Conservation (phyloP, 2,329 filamentous ascomycete genomes). For the Cladophialophora exuberans region DNA sequence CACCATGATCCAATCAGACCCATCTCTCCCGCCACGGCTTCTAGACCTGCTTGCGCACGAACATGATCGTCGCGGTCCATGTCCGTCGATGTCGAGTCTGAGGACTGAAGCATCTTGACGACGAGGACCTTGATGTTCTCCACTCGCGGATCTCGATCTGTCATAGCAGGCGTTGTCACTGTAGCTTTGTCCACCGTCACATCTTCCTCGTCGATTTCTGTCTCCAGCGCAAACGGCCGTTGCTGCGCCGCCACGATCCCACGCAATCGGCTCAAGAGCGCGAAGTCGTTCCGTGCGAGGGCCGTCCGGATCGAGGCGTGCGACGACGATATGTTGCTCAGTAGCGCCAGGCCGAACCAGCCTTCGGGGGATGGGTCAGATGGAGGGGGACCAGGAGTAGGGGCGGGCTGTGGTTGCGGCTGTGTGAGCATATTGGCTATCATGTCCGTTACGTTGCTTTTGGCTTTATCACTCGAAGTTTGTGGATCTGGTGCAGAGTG, state of each 20-base stretch:
- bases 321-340: conserved; percentile 12
- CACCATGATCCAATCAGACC: conserved; percentile 3
- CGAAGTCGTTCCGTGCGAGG: conserved; percentile 3
- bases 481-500: neutral
- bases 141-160: conserved; percentile 13
- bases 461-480: too few relatives aligned
- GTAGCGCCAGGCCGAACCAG: conserved; percentile 27
- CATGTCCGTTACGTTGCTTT: conserved; percentile 1
- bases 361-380: too few relatives aligned
- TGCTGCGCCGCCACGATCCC: neutral
- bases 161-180: neutral
- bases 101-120: conserved; percentile 15
- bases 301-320: conserved; percentile 11
- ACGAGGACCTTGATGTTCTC: conserved; percentile 26
- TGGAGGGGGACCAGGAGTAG: neutral
- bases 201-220: neutral
- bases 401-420: neutral
- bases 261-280: conserved; percentile 9
- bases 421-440: conserved; percentile 22
- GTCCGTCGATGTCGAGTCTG: neutral
- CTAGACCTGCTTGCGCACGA: neutral
- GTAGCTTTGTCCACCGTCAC: neutral
- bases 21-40: conserved; percentile 6
- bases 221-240: neutral
- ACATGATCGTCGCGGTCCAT: neutral